Evolutionary conservation across 176 grass and related monocot genomes (phyloP), one percentile per base, ranked within the genome.

Genomic region (Neostapfia colusana): DNA sequence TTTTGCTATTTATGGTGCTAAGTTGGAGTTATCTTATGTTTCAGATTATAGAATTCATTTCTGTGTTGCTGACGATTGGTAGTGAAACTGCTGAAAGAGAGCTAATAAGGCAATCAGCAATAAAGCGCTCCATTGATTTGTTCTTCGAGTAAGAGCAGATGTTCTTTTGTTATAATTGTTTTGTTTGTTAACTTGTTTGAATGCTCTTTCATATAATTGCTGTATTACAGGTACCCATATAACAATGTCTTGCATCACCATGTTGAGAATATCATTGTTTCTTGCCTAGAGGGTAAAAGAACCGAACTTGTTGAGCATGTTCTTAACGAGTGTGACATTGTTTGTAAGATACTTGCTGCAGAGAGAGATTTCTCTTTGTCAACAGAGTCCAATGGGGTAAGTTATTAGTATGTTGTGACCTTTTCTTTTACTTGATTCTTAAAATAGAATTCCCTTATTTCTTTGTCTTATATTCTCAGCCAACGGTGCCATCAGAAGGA

Each of bases 171-270:
- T 31, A 31, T 3, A 31, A 31, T 31, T 31, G 31, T 31, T 31
- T 31, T 3, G 1, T 31, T 31, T 31, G 2, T 31, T 31, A 31
- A 31, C 2, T 31, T 31, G 31, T 31, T 31, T 31, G 31, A 31
- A 31, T 31, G 31, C 31, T 3, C 31, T 31, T 31, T 3, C 31
- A 31, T 31, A 31, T 31, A 31, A 31, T 31, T 31, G 31, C 31
- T 80, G 21, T 81, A 81, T 84, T 51, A 18, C 72, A 99, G 95
- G 95, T 99, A 99, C 62, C 73, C 89, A 10, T 99, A 87, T 78
- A 99, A 99, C 69, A 99, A 99, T 50, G 95, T 99, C 84, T 75
- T 99, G 85, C 95, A 95, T 66, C 91, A 99, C 56, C 89, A 99
- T 81, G 91, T 99, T 34, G 95, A 95, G 85, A 95, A 90, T 75